phyloP scores from a whole-genome alignment of 768 basidiomycete species.

The Leccinellum luteum region DNA sequence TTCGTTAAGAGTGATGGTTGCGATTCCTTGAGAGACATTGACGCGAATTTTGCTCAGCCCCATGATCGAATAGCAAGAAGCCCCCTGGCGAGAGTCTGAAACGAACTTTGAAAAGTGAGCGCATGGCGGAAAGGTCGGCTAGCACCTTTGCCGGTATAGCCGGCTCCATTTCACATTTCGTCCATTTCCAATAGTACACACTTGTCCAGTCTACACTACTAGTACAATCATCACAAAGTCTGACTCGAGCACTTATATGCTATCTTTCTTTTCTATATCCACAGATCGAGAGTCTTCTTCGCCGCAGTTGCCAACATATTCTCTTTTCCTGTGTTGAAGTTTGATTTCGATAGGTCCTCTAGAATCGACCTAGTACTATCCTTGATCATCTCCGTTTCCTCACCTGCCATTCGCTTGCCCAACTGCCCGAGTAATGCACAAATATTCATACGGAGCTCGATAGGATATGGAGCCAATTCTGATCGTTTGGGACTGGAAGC shows the following conservation, averaged over 20 bases:
- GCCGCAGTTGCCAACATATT: conserved; percentile 38
- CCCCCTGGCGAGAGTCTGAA: neutral
- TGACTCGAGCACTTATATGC: neutral
- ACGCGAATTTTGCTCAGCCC: conserved; percentile 41
- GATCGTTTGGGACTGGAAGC: conserved; percentile 41
- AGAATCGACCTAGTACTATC: conserved; percentile 49
- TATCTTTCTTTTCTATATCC: conserved; percentile 22
- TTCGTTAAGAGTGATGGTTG: conserved; percentile 65
- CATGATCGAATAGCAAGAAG: conserved; percentile 25
- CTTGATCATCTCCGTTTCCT: conserved; percentile 49
- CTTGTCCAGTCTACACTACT: neutral
- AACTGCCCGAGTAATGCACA: conserved; percentile 71
- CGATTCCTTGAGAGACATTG: conserved; percentile 54
- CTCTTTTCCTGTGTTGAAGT: conserved; percentile 33
- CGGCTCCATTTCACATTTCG: neutral
- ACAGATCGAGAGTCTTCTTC: conserved; percentile 41
- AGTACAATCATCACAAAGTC: conserved; percentile 1
- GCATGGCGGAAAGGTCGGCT: neutral
- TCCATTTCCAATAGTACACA: neutral
- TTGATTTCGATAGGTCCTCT: conserved; percentile 43
- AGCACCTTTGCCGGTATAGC: conserved; percentile 6
- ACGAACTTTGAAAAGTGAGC: neutral
- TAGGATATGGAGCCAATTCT: conserved; percentile 49
- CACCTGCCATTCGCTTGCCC: conserved; percentile 48
- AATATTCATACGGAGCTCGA: conserved; percentile 74